Conservation (phyloP, 345 rosid species). For the Ceriops zippeliana region DNA sequence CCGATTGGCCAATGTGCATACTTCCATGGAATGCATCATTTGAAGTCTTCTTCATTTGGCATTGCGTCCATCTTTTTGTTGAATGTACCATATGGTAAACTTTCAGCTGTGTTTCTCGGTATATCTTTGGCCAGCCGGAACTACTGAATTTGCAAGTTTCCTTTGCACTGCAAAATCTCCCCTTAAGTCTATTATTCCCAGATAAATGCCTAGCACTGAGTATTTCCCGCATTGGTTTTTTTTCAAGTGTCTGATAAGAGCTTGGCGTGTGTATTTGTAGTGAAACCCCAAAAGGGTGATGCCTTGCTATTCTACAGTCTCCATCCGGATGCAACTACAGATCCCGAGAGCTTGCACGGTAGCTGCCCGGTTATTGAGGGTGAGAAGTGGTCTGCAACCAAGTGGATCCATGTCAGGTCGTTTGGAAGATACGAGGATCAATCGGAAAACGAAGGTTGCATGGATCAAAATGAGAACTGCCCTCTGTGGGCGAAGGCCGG, state of each 20-base stretch:
- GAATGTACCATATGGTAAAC: neutral
- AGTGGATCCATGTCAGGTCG: conserved; percentile 88
- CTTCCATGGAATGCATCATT: too few species aligned
- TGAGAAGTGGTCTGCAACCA: conserved; percentile 98
- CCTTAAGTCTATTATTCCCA: neutral
- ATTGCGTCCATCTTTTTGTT: too few species aligned
- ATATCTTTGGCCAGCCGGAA: neutral
- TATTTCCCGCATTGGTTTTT: neutral
- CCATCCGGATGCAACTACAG: conserved; percentile 66
- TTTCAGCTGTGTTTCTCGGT: neutral
- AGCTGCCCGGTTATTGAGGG: conserved; percentile 94
- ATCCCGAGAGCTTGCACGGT: conserved; percentile 65
- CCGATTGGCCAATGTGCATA: too few species aligned
- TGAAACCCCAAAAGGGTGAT: conserved; percentile 89
- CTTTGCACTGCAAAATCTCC: neutral
- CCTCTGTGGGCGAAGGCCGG: conserved; percentile 61
- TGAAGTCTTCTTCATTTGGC: too few species aligned
- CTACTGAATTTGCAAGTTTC: neutral
- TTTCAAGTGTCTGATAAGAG: conserved; percentile 3
- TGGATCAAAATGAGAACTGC: conserved; percentile 51
- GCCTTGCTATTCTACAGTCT: conserved; percentile 93
- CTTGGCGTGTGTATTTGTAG: conserved; percentile 41
- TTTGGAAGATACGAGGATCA: conserved; percentile 26
- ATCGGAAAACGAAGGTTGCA: conserved; percentile 31
- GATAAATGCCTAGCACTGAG: neutral